Conservation (phyloP, 805 yeast genomes). For the Cyberlindnera lachancei region DNA sequence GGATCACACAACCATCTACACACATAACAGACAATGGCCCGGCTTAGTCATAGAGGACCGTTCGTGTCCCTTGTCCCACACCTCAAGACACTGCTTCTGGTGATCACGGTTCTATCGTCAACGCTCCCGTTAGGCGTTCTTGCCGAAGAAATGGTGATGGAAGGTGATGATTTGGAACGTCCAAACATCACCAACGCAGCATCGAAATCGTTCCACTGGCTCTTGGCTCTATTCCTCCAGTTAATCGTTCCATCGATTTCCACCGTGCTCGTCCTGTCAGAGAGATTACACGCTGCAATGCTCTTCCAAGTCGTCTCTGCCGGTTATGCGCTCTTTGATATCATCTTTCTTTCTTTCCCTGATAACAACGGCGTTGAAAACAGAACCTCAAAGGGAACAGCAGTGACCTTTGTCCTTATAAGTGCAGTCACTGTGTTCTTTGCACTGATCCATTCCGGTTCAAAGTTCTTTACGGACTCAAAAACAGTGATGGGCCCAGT, state of each 20-base stretch:
- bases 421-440: constrained; percentile 41
- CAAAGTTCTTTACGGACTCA: constrained; percentile 27
- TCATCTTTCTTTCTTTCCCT: constrained; percentile 50
- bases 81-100: too few relatives aligned
- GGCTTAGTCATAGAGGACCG: too few relatives aligned
- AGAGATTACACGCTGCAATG: constrained; percentile 36
- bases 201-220: constrained; percentile 60
- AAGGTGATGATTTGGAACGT: constrained; percentile 24
- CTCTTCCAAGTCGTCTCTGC: constrained; percentile 39
- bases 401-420: constrained; percentile 49
- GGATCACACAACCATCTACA: too few relatives aligned
- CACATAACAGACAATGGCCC: too few relatives aligned
- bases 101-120: too few relatives aligned
- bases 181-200: constrained; percentile 38
- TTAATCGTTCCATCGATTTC: constrained; percentile 52
- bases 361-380: constrained; percentile 63
- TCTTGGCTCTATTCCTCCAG: constrained; percentile 38
- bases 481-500: constrained; percentile 27
- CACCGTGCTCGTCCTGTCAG: constrained; percentile 48
- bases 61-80: too few relatives aligned
- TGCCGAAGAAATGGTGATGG: constrained; percentile 29
- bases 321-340: constrained; percentile 48
- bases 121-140: too few relatives aligned
- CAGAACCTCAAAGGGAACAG: constrained; percentile 57
- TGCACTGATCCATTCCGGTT: constrained; percentile 51